A percentile compares a stretch with the other conserved stretches of the same genome.
Conservation (phyloP, 1,139 yeast genomes). For the Entelexis paramagnoliae region DNA sequence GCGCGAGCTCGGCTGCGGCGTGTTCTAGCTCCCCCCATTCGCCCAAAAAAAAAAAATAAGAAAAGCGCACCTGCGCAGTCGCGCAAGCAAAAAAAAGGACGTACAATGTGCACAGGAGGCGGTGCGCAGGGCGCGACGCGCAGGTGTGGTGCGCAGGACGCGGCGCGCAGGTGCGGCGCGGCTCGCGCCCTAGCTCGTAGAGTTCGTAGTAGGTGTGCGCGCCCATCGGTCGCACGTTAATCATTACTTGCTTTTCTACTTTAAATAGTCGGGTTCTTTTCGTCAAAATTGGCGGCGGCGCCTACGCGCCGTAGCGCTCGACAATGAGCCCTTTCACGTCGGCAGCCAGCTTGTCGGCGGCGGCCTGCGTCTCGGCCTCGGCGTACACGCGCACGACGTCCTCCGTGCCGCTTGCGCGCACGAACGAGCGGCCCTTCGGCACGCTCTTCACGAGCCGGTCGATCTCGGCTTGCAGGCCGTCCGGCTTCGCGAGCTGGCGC, state of each 20-base stretch:
- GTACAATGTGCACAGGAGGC: too few species aligned
- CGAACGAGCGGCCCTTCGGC: conserved; percentile 70
- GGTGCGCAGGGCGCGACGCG: too few species aligned
- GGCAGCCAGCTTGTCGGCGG: conserved; percentile 47
- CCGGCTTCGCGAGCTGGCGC: conserved; percentile 64
- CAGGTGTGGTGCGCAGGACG: too few species aligned
- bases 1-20: background rate
- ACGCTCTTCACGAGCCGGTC: conserved; percentile 49
- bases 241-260: too few species aligned
- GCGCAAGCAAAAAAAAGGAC: too few species aligned
- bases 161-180: too few species aligned
- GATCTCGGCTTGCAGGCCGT: conserved; percentile 63
- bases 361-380: conserved; percentile 55
- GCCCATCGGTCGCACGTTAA: too few species aligned
- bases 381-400: conserved; percentile 95
- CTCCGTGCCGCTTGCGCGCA: conserved; percentile 96
- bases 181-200: too few species aligned
- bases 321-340: conserved; percentile 35
- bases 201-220: too few species aligned
- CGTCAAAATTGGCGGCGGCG: background rate
- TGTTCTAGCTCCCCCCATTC: background rate
- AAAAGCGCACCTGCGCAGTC: too few species aligned
- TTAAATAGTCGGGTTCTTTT: background rate
- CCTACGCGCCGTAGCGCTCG: conserved; percentile 4
- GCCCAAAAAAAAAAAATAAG: too few species aligned